Percentiles rank a stretch among this genome's conserved stretches.
Conservation (phyloP, 441 rosid species). For the Gossypium davidsonii region DNA sequence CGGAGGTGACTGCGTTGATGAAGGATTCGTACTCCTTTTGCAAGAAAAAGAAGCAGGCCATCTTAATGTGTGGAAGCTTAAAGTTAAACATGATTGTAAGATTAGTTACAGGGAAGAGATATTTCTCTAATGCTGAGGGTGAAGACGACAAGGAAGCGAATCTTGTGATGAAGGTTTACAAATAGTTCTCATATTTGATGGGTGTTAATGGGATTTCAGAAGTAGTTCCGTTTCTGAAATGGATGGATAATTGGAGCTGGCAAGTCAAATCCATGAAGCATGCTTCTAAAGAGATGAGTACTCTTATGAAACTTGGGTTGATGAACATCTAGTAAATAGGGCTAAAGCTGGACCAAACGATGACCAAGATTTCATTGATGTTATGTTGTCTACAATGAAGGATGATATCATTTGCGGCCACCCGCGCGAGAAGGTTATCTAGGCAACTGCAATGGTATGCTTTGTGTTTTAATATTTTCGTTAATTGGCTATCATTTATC, state of each 20-base stretch:
- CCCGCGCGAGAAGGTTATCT: conserved; percentile 23
- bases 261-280: conserved; percentile 35
- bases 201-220: background rate
- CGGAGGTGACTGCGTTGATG: background rate
- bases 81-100: conserved; percentile 26
- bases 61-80: conserved; percentile 19
- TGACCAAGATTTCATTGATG: background rate
- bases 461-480: background rate
- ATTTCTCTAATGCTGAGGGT: conserved; percentile 8
- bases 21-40: conserved; percentile 17
- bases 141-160: conserved; percentile 24
- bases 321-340: conserved; percentile 24
- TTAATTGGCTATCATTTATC: too few relatives aligned
- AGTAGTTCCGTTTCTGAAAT: conserved; percentile 32
- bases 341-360: background rate
- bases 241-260: conserved; percentile 30
- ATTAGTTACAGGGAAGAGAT: conserved; percentile 34
- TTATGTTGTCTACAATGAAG: conserved; percentile 19
- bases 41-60: background rate
- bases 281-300: conserved; percentile 26
- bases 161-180: conserved; percentile 21
- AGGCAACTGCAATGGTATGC: conserved; percentile 38
- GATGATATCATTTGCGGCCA: conserved; percentile 22
- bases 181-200: conserved; percentile 20
- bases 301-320: conserved; percentile 28